Conservation (phyloP, 768 basidiomycete species). For the Lyophyllum semitale region DNA sequence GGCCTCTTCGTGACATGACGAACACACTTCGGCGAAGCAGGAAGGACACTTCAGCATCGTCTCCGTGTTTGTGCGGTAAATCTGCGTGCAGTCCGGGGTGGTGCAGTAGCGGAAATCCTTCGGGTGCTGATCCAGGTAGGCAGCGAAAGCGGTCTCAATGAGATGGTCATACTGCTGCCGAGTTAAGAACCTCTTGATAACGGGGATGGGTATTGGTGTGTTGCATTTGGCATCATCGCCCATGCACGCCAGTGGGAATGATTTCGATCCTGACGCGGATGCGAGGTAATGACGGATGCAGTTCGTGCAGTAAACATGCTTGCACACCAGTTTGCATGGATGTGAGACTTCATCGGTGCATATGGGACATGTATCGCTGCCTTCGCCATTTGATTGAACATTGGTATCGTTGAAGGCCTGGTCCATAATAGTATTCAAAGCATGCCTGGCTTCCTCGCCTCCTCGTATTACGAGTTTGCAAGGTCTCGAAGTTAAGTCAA, state of each 20-base stretch:
- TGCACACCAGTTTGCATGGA: conserved; percentile 47
- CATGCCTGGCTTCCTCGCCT: conserved; percentile 54
- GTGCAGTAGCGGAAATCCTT: conserved; percentile 66
- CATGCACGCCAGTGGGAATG: conserved; percentile 66
- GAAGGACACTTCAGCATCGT: conserved; percentile 49
- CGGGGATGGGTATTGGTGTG: conserved; percentile 49
- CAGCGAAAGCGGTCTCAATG: conserved; percentile 52
- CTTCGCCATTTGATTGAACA: background rate
- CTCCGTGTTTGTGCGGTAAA: conserved; percentile 46
- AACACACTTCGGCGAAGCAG: conserved; percentile 50
- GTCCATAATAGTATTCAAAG: conserved; percentile 43
- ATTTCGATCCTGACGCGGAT: conserved; percentile 39
- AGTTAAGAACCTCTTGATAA: conserved; percentile 53
- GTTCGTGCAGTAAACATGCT: conserved; percentile 49
- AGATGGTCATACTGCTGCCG: conserved; percentile 52
- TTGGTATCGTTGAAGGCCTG: conserved; percentile 33
- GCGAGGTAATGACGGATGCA: conserved; percentile 51
- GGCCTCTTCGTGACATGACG: conserved; percentile 46
- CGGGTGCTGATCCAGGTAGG: conserved; percentile 55
- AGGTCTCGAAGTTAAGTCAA: conserved; percentile 37
- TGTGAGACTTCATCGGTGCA: conserved; percentile 48
- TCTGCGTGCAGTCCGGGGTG: conserved; percentile 70
- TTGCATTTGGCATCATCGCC: conserved; percentile 60
- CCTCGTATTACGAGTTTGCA: conserved; percentile 53
- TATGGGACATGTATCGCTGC: conserved; percentile 46